These are phyloP conservation scores for Didymella lethalis DNA, from an alignment of 2,329 filamentous ascomycete species.

Conservation along the genomic window DNA sequence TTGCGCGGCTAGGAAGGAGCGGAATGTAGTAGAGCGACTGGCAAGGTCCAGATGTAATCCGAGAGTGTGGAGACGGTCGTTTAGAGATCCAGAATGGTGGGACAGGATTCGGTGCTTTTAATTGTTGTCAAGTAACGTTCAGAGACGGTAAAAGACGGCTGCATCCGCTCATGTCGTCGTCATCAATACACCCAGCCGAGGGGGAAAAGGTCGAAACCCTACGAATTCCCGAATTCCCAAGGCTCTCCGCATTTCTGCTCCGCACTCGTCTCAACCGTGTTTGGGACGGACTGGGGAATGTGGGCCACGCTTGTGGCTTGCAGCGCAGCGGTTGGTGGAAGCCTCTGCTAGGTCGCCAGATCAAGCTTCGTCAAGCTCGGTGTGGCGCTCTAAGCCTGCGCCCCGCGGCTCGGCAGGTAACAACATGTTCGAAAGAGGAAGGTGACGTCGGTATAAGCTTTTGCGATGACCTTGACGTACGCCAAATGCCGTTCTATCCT, in stretches of 20 bases:
- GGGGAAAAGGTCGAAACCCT: slow-evolving; percentile 4
- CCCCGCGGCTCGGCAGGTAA: slow-evolving; percentile 13
- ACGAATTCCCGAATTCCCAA: slow-evolving; percentile 15
- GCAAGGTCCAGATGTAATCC: background rate
- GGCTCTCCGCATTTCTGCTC: slow-evolving; percentile 16
- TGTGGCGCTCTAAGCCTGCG: slow-evolving; percentile 7
- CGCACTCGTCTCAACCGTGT: background rate
- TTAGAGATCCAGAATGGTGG: background rate
- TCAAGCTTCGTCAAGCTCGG: slow-evolving; percentile 17
- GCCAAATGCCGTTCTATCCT: background rate
- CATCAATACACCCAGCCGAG: slow-evolving; percentile 15
- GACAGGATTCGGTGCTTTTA: background rate
- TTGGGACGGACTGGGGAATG: background rate
- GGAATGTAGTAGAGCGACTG: background rate
- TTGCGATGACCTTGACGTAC: background rate
- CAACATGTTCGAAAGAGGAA: background rate
- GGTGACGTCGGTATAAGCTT: background rate
- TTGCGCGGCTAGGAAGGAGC: background rate
- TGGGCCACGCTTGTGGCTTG: background rate
- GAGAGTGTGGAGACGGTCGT: background rate
- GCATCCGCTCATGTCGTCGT: slow-evolving; percentile 11
- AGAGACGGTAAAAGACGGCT: background rate
- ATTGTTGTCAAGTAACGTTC: background rate
- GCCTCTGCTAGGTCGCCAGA: background rate
- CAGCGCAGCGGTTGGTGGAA: slow-evolving; percentile 4